Evolutionary conservation across 805 yeast genomes (phyloP).

Genomic region (Kazachstania martiniae): DNA sequence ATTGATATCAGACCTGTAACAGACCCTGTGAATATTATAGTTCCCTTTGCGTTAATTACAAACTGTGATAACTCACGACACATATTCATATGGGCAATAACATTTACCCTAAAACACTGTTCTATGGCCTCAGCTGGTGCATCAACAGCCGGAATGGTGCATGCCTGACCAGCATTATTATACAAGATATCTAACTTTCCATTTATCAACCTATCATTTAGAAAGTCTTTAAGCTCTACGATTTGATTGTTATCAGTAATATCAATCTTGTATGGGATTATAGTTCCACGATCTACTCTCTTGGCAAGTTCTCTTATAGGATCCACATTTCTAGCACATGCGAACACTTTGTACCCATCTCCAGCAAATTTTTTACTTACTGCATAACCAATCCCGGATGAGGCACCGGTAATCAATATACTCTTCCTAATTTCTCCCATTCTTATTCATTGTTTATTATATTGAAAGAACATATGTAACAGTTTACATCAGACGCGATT

Average conservation of each 20-base stretch:
- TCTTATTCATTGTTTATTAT: too few relatives aligned
- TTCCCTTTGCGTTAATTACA: slow-evolving; percentile 53
- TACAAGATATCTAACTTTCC: slow-evolving; percentile 47
- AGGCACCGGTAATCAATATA: slow-evolving; percentile 51
- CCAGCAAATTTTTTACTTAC: slow-evolving; percentile 36
- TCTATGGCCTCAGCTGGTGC: slow-evolving; percentile 42
- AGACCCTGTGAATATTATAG: slow-evolving; percentile 65
- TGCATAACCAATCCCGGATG: slow-evolving; percentile 46
- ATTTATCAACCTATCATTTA: slow-evolving; percentile 31
- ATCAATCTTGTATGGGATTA: slow-evolving; percentile 42
- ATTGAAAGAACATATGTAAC: too few relatives aligned
- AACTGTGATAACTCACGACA: slow-evolving; percentile 45
- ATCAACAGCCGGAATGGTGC: slow-evolving; percentile 59
- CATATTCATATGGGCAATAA: slow-evolving; percentile 55
- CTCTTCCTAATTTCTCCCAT: too few relatives aligned
- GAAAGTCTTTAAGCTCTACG: slow-evolving; percentile 30
- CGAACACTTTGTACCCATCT: slow-evolving; percentile 50
- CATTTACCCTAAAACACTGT: slow-evolving; percentile 52
- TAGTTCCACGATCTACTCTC: slow-evolving; percentile 22
- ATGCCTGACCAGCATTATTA: slow-evolving; percentile 73
- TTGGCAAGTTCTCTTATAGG: slow-evolving; percentile 40
- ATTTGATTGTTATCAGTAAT: slow-evolving; percentile 44
- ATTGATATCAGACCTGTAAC: slow-evolving; percentile 52
- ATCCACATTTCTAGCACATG: slow-evolving; percentile 58
- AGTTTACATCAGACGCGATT: too few relatives aligned